These are phyloP conservation scores for Citrus hindsii DNA, from an alignment of 345 rosid species.

Conservation along the genomic window DNA sequence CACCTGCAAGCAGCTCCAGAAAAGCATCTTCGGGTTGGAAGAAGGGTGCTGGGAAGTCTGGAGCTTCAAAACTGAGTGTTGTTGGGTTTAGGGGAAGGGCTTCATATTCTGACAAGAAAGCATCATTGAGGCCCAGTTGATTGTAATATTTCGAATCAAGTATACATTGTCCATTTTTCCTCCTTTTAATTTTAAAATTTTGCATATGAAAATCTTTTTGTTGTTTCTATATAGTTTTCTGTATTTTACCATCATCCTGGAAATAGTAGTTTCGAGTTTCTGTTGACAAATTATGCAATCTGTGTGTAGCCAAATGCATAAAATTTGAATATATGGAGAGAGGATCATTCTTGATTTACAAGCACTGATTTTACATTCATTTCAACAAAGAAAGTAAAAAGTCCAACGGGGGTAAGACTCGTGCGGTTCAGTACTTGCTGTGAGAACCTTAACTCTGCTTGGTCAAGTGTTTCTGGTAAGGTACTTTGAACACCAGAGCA, in stretches of 20 bases:
- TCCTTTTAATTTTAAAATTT: background rate
- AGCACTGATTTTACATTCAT: background rate
- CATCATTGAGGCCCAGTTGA: conserved; percentile 35
- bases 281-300: background rate
- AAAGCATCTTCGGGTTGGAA: conserved; percentile 28
- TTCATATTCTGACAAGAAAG: conserved; percentile 41
- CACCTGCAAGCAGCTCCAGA: conserved; percentile 3
- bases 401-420: too few relatives aligned
- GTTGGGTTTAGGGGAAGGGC: conserved; percentile 74
- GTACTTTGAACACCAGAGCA: background rate
- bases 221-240: background rate
- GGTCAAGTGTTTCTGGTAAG: background rate
- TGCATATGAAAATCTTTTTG: background rate
- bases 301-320: background rate
- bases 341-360: background rate
- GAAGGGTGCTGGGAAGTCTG: conserved; percentile 19
- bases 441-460: background rate
- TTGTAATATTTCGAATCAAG: background rate
- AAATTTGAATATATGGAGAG: background rate
- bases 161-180: background rate
- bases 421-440: background rate
- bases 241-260: background rate
- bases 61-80: conserved; percentile 52
- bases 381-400: background rate
- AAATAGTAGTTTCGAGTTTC: background rate